Base-by-base conservation (phyloP, 805 yeast species). In the Lachancea meyersii region DNA sequence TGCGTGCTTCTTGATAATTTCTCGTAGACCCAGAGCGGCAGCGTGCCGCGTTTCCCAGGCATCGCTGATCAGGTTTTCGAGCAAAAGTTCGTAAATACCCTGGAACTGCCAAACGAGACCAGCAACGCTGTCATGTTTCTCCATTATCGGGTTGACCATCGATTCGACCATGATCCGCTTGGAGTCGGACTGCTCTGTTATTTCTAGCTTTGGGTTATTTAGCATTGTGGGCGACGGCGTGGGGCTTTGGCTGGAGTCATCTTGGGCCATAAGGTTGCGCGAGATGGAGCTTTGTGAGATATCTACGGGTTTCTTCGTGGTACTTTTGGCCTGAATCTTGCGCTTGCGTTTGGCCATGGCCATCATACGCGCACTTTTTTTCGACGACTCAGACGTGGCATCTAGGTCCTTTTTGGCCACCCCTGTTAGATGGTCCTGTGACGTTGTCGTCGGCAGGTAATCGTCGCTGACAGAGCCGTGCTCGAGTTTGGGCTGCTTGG, bases 41-140 rank as follows among this genome's bases (percentile, higher is more conserved):
- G 98, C 99, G 64, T 93, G 99, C 52, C 99, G 77, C 13, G 82
- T 73, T 65, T 93, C 97, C 99, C 99, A 93, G 33, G 73, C 71
- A 31, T 86, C 95, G 47, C 82, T 80, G 58, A 86, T 86, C 45
- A 93, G 65, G 53, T 88, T 96, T 31, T 77, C 77, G 46, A 87
- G 66, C 30, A 93, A 64, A 18, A 88, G 67, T 58, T 86, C 97
- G 62, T 82, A 88, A 10, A 91, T 81, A 16, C 96, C 95, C 69
- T 89, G 96, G 53, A 89, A 86, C 41, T 87, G 95, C 97, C 97
- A 93, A 0, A 86, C 82, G 31, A 81, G 70, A 4, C 86, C 86
- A 0, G 83, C 79, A 13, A 79, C 81, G 44, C 78, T 77, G 31
- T 82, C 76, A 47, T 83, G 86, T 51, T 81, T 82, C 13, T 85